Evolutionary conservation across 805 yeast species (phyloP).

Genomic region (Sungouiella blattae): DNA sequence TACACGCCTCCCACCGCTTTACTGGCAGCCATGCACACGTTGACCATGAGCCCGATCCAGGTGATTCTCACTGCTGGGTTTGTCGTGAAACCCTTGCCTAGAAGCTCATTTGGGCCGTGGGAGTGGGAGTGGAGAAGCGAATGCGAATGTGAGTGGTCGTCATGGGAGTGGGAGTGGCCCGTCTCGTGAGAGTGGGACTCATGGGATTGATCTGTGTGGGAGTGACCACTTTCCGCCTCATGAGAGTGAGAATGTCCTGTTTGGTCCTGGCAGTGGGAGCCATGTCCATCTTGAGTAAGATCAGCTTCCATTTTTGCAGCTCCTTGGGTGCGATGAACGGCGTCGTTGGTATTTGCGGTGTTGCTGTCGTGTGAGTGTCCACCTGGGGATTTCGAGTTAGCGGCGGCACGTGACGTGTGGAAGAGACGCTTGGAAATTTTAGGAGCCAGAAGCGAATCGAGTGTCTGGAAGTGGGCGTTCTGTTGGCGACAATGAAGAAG

Average conservation of each 20-base stretch:
- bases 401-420: too few species aligned
- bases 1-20: constrained; percentile 87
- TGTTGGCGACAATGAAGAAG: too few species aligned
- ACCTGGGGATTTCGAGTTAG: too few species aligned
- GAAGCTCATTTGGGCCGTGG: constrained; percentile 43
- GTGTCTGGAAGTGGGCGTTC: too few species aligned
- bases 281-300: too few species aligned
- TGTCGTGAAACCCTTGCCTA: constrained; percentile 23
- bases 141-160: constrained; percentile 31
- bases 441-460: too few species aligned
- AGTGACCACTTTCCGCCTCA: background rate
- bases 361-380: too few species aligned
- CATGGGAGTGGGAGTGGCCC: constrained; percentile 15
- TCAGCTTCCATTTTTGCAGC: too few species aligned
- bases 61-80: constrained; percentile 93
- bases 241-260: background rate
- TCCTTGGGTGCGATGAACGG: too few species aligned
- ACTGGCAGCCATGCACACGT: constrained; percentile 79
- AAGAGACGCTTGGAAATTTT: too few species aligned
- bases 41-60: constrained; percentile 82
- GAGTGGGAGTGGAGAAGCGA: constrained; percentile 26
- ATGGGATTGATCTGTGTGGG: constrained; percentile 7
- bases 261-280: too few species aligned
- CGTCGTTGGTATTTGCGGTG: too few species aligned
- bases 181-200: constrained; percentile 5